phyloP scores from a whole-genome alignment of 495 filamentous ascomycete genomes.

The Glutinoglossum americanum region DNA sequence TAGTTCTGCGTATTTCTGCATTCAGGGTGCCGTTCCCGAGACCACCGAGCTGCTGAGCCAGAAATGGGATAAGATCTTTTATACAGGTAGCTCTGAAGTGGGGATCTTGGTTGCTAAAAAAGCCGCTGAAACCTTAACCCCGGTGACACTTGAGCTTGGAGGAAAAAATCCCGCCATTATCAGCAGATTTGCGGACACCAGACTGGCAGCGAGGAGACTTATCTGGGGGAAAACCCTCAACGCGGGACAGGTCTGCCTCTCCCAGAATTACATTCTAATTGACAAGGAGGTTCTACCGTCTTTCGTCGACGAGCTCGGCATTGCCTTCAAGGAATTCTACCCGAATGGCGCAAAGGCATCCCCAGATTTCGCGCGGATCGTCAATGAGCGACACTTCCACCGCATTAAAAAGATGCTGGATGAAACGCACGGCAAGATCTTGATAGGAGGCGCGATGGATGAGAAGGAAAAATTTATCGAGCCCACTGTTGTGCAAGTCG shows the following conservation, averaged over 20 bases:
- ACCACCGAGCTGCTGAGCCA: slow-evolving; percentile 61
- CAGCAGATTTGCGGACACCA: slow-evolving; percentile 55
- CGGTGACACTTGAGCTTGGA: slow-evolving; percentile 73
- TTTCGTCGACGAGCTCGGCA: slow-evolving; percentile 57
- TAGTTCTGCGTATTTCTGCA: slow-evolving; percentile 47
- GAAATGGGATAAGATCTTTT: slow-evolving; percentile 97
- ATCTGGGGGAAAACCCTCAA: slow-evolving; percentile 75
- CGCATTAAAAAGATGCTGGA: slow-evolving; percentile 83
- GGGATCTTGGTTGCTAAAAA: slow-evolving; percentile 80
- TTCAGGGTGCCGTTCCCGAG: slow-evolving; percentile 66
- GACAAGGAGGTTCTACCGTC: slow-evolving; percentile 47
- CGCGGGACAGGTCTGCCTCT: slow-evolving; percentile 74
- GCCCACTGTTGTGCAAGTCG: slow-evolving; percentile 62
- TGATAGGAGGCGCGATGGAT: slow-evolving; percentile 67
- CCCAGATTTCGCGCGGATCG: slow-evolving; percentile 53
- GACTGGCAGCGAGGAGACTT: slow-evolving; percentile 62
- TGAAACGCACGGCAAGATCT: slow-evolving; percentile 56
- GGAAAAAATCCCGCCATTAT: slow-evolving; percentile 82
- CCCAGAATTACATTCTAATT: slow-evolving; percentile 72
- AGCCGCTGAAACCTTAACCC: slow-evolving; percentile 78
- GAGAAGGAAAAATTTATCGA: slow-evolving; percentile 62
- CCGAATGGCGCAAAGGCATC: slow-evolving; percentile 59
- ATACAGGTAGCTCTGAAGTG: slow-evolving; percentile 59
- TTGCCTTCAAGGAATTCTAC: slow-evolving; percentile 54
- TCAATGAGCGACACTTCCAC: slow-evolving; percentile 55